phyloP scores from a whole-genome alignment of 2,329 filamentous ascomycete species.

The Emergomyces pasteurianus region DNA sequence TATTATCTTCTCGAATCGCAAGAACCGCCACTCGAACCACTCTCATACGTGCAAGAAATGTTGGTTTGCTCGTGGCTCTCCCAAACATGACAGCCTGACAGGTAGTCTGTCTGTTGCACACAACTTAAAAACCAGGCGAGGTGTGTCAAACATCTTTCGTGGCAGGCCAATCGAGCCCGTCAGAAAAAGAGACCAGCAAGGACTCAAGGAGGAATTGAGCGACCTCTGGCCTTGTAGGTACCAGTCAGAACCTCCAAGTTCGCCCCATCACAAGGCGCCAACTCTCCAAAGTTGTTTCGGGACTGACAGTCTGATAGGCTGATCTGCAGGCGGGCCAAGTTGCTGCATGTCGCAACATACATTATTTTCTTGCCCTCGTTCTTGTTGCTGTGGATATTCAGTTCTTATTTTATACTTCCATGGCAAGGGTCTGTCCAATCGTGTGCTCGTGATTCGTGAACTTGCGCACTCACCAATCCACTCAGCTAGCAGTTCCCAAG shows the following conservation, averaged over 20 bases:
- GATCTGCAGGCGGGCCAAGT: neutral
- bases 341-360: neutral
- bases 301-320: neutral
- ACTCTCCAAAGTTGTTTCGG: neutral
- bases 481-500: conserved; percentile 1
- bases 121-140: no score
- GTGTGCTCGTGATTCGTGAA: conserved; percentile 1
- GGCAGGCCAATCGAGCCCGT: neutral
- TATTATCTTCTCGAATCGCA: neutral
- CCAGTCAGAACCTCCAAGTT: neutral
- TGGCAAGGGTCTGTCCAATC: conserved; percentile 1
- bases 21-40: neutral
- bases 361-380: neutral
- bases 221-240: no score
- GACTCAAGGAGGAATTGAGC: no score
- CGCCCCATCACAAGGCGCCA: neutral
- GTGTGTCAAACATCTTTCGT: no score
- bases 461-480: neutral
- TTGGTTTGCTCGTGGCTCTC: neutral
- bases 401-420: neutral
- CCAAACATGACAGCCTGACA: neutral
- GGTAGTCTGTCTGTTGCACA: neutral
- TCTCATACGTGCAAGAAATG: neutral
- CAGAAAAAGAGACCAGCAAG: neutral
- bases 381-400: neutral